Evolutionary conservation across 2,329 filamentous ascomycete genomes (phyloP), one percentile per base, ranked within the genome.

Genomic region (Alternaria panax): DNA sequence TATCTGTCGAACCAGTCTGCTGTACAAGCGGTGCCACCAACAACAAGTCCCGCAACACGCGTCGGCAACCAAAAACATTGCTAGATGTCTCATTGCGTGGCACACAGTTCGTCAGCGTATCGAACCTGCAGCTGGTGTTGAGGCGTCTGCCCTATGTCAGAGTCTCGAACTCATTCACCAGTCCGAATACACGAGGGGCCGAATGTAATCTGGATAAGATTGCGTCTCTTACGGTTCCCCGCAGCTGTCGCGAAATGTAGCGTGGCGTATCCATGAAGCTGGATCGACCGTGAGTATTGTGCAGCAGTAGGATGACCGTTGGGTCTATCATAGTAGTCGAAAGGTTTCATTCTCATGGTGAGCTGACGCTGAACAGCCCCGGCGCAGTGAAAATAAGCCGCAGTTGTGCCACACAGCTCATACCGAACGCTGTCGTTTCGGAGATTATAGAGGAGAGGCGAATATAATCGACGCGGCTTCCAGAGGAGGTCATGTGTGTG

Each of bases 381-480:
- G 7, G 25, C 16, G 7, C 12, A 20, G 8, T 27, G 32, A 36
- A 34, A 34, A 22, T 20, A 22, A 47, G 48, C 52, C 20, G 32
- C 32, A 30, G 32, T 34, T 47, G 50, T 54, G 34, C 50, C 16
- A 42, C 34, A 30, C 30, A 22, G 50, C 41, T 22, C 30, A 50
- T 32, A 25, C 48, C 45, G 30, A 51, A 42, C 27, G 16, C 36
- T 24, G 24, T 36, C 32, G 52, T 51, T 34, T 51, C 57, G 57
- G 57, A 55, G 30, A 51, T 56, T 22, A 56, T 45, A 59, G 57
- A 51, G 57, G 57, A 56, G 57, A 59, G 52, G 56, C 57, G 57
- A 51, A 12, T 40, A 46, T 18, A 20, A 51, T 51, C 40, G 16
- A 30, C 27, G 16, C 20, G 25, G 30, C 32, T 20, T 51, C 28